Percentiles rank a stretch among this genome's conserved stretches.
These are phyloP conservation scores for Magnusiomyces magnusii DNA, from an alignment of 1,139 yeast species.

Conservation along the genomic window DNA sequence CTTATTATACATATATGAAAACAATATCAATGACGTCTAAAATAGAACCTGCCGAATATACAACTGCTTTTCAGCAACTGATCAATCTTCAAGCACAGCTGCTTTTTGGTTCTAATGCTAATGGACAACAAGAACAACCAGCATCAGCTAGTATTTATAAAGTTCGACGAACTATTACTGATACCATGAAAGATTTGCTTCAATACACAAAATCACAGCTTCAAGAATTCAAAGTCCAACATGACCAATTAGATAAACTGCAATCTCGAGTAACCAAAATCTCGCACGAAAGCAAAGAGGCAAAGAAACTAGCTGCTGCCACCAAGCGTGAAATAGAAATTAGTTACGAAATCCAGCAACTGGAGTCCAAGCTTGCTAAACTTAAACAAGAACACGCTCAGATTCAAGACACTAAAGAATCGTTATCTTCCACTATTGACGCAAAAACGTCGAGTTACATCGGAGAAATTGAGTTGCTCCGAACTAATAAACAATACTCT, in stretches of 20 bases:
- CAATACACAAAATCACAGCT: not conserved
- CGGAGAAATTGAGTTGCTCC: too few relatives aligned
- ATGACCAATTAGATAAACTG: not conserved
- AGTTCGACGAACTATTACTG: not conserved
- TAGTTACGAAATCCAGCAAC: not conserved
- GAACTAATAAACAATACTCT: too few relatives aligned
- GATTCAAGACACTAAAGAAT: not conserved
- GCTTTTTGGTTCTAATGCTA: not conserved
- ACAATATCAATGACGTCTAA: too few relatives aligned
- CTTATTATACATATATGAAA: too few relatives aligned
- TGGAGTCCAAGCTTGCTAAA: not conserved
- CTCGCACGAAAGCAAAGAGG: slow-evolving; percentile 2
- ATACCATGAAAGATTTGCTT: not conserved
- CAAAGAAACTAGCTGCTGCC: not conserved
- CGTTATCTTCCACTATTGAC: slow-evolving; percentile 1
- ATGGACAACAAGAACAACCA: too few relatives aligned
- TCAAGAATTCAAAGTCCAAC: not conserved
- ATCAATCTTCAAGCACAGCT: not conserved
- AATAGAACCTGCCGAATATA: not conserved
- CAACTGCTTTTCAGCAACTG: not conserved
- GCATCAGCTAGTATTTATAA: not conserved
- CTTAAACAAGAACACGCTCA: not conserved
- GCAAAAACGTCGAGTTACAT: not conserved
- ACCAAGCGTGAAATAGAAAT: not conserved
- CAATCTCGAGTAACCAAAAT: not conserved